Percentiles rank a stretch among this genome's conserved stretches.
These are phyloP conservation scores for Aspergillus neotritici DNA, from an alignment of 2,329 filamentous ascomycete species.

Conservation along the genomic window DNA sequence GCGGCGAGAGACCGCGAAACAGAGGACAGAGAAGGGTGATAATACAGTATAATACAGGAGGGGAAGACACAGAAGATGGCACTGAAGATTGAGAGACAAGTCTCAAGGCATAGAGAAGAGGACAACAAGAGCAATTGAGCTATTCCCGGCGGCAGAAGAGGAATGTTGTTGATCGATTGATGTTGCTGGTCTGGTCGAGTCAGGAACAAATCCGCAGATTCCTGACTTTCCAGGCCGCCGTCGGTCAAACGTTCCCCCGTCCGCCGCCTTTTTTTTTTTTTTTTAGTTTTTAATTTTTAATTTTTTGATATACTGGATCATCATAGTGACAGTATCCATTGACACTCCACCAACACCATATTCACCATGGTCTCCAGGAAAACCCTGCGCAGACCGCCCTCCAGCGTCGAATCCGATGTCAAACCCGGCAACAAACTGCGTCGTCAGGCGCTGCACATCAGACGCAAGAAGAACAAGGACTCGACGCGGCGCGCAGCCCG, in stretches of 20 bases:
- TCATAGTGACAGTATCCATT: neutral
- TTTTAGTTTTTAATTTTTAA: slow-evolving; percentile 25
- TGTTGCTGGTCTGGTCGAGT: neutral
- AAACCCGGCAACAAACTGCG: slow-evolving; percentile 71
- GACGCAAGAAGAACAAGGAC: slow-evolving; percentile 71
- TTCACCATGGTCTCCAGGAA: slow-evolving; percentile 48
- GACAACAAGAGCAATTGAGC: neutral
- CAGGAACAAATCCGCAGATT: too few species aligned
- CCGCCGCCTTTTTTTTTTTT: slow-evolving; percentile 5
- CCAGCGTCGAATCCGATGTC: slow-evolving; percentile 45
- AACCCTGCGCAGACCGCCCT: slow-evolving; percentile 37
- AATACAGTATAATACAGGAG: too few species aligned
- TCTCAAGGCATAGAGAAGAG: neutral
- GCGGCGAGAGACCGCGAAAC: slow-evolving; percentile 15
- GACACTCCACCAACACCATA: neutral
- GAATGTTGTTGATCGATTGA: too few species aligned
- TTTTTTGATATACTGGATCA: slow-evolving; percentile 11
- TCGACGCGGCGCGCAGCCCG: slow-evolving; percentile 70
- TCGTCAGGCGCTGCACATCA: slow-evolving; percentile 70
- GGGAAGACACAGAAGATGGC: neutral
- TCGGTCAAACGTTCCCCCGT: slow-evolving; percentile 3
- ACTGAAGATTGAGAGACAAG: too few species aligned
- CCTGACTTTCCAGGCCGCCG: slow-evolving; percentile 3
- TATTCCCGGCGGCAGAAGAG: too few species aligned
- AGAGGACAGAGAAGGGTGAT: neutral